Percentiles rank a stretch among this genome's conserved stretches.
These are phyloP conservation scores for Podaxis rugospora DNA, from an alignment of 768 basidiomycete genomes.

Conservation along the genomic window DNA sequence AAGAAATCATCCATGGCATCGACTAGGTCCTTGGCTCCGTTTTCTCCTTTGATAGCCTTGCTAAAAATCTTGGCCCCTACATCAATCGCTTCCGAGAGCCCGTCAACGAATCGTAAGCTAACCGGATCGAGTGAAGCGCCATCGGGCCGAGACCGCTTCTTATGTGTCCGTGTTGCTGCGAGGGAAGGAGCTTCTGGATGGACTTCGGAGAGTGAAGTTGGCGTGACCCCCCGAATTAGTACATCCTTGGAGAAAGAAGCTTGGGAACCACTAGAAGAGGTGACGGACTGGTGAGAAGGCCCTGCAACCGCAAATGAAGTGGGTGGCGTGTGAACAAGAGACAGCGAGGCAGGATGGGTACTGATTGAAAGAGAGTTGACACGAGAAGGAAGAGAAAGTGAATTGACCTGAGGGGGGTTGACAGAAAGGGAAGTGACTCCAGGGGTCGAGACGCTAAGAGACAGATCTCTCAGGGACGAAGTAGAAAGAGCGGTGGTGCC, in stretches of 20 bases:
- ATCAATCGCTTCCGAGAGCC: conserved; percentile 46
- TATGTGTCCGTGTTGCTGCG: conserved; percentile 13
- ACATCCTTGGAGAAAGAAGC: conserved; percentile 22
- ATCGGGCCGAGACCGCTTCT: conserved; percentile 13
- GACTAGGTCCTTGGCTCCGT: conserved; percentile 47
- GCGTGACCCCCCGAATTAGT: conserved; percentile 16
- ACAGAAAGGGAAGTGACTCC: conserved; percentile 40
- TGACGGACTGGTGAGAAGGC: conserved; percentile 11
- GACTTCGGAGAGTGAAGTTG: conserved; percentile 19
- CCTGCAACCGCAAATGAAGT: not conserved
- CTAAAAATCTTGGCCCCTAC: conserved; percentile 39
- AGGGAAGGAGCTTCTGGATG: conserved; percentile 23
- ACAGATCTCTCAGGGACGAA: conserved; percentile 44
- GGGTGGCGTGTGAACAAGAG: not conserved
- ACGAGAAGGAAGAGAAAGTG: conserved; percentile 18
- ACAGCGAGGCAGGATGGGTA: conserved; percentile 21
- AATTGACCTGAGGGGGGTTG: conserved; percentile 16
- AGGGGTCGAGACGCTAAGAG: conserved; percentile 47
- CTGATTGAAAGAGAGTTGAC: conserved; percentile 1
- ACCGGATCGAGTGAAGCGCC: conserved; percentile 25
- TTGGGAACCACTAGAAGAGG: conserved; percentile 12
- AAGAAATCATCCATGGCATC: conserved; percentile 57
- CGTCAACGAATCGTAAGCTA: conserved; percentile 37
- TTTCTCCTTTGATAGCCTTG: conserved; percentile 37
- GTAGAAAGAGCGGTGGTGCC: conserved; percentile 27